phyloP scores from a whole-genome alignment of 495 filamentous ascomycete species.

The Daldinia decipiens region DNA sequence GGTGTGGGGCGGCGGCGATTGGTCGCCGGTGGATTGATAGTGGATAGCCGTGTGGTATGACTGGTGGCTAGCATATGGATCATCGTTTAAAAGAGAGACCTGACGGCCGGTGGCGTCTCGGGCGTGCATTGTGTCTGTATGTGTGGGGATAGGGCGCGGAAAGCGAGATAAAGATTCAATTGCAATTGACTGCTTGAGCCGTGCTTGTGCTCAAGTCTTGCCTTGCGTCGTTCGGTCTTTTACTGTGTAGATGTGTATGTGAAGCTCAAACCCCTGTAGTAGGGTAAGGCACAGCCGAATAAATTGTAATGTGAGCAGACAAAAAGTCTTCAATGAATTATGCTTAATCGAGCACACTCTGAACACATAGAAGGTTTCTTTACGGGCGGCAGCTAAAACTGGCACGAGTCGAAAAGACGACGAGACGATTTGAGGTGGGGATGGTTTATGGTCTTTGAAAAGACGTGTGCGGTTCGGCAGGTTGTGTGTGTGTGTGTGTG shows the following conservation, averaged over 20 bases:
- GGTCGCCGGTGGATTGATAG: slow-evolving; percentile 42
- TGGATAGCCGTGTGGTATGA: slow-evolving; percentile 45
- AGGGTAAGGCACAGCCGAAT: slow-evolving; percentile 13
- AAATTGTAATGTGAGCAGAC: neutral
- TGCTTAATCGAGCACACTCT: slow-evolving; percentile 31
- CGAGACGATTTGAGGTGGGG: slow-evolving; percentile 20
- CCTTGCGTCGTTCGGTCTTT: slow-evolving; percentile 24
- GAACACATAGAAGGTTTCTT: slow-evolving; percentile 27
- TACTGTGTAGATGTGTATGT: slow-evolving; percentile 4
- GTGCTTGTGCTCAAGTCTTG: slow-evolving; percentile 21
- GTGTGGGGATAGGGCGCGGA: slow-evolving; percentile 13
- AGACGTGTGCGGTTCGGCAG: slow-evolving; percentile 1
- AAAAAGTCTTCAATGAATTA: slow-evolving; percentile 4
- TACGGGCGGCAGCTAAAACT: slow-evolving; percentile 31
- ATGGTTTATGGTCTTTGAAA: slow-evolving; percentile 17
- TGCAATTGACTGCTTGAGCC: slow-evolving; percentile 21
- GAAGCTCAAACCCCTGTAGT: slow-evolving; percentile 28
- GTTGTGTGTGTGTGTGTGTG: neutral
- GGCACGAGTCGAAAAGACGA: slow-evolving; percentile 21
- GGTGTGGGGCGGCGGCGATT: slow-evolving; percentile 55
- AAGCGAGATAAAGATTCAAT: slow-evolving; percentile 26
- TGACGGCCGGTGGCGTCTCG: slow-evolving; percentile 60
- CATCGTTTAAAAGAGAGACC: slow-evolving; percentile 66
- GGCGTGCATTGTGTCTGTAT: slow-evolving; percentile 55
- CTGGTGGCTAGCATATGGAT: slow-evolving; percentile 47